Evolutionary conservation across 164 flowering plant genomes (phyloP).

Genomic region (Chloranthus sessilifolius): DNA sequence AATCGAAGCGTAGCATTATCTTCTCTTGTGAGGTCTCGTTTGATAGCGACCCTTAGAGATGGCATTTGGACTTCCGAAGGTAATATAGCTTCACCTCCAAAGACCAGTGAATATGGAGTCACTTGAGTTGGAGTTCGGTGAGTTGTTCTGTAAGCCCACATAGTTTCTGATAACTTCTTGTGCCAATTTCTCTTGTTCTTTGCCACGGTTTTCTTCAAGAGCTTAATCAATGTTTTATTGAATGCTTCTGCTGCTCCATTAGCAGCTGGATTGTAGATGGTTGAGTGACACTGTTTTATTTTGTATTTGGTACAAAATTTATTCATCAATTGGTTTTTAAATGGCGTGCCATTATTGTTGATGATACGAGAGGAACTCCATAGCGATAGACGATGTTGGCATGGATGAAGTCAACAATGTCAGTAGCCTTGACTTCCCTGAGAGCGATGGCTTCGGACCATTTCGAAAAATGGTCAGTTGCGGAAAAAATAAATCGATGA

Average conservation of each 20-base stretch:
- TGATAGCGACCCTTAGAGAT: background rate
- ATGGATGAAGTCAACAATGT: background rate
- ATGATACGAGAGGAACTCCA: background rate
- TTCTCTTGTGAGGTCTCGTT: background rate
- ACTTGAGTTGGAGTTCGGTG: background rate
- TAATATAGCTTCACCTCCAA: background rate
- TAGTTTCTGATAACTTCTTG: background rate
- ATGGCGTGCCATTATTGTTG: background rate
- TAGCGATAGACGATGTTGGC: background rate
- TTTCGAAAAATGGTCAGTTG: background rate
- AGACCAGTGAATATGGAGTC: background rate
- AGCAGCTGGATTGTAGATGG: background rate
- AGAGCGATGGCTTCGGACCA: background rate
- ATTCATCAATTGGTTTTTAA: background rate
- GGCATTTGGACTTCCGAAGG: background rate
- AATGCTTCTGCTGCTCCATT: background rate
- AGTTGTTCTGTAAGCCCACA: background rate
- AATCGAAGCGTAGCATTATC: background rate
- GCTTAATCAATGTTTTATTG: background rate
- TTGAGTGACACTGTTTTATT: background rate
- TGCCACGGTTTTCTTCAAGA: background rate
- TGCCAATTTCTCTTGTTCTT: background rate
- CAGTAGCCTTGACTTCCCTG: background rate
- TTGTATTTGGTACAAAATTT: background rate
- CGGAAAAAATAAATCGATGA: background rate